These are phyloP conservation scores for Kandelia obovata DNA, from an alignment of 345 rosid species.

Conservation along the genomic window DNA sequence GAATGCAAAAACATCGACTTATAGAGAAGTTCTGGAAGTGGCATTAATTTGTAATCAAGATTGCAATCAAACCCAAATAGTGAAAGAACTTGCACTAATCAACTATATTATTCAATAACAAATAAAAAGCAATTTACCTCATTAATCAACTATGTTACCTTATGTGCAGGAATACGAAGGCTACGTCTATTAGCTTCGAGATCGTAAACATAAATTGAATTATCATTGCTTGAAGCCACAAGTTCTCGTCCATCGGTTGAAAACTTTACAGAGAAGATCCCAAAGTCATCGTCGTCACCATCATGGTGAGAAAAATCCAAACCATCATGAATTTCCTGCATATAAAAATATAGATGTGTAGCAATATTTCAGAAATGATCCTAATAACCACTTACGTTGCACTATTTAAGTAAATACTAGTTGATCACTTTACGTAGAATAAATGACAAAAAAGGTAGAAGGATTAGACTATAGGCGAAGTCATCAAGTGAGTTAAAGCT, in stretches of 20 bases:
- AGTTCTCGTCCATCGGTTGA: slow-evolving; percentile 68
- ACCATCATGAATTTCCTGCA: slow-evolving; percentile 66
- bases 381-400: background rate
- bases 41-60: too few species aligned
- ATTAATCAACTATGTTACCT: slow-evolving; percentile 29
- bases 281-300: slow-evolving; percentile 28
- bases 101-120: background rate
- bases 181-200: slow-evolving; percentile 45
- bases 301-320: slow-evolving; percentile 41
- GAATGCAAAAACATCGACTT: background rate
- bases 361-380: slow-evolving; percentile 1
- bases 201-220: slow-evolving; percentile 54
- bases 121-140: background rate
- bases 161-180: slow-evolving; percentile 52
- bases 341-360: background rate
- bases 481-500: background rate
- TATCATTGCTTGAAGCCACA: slow-evolving; percentile 51
- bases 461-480: background rate
- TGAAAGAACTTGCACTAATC: background rate
- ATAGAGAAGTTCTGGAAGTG: background rate
- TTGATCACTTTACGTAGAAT: background rate
- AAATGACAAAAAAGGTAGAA: background rate
- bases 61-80: too few species aligned
- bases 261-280: slow-evolving; percentile 62
- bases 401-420: background rate